A percentile compares a stretch with the other conserved stretches of the same genome.
Evolutionary conservation across 2,329 filamentous ascomycete genomes (phyloP).

Genomic region (Lachnellula occidentalis): DNA sequence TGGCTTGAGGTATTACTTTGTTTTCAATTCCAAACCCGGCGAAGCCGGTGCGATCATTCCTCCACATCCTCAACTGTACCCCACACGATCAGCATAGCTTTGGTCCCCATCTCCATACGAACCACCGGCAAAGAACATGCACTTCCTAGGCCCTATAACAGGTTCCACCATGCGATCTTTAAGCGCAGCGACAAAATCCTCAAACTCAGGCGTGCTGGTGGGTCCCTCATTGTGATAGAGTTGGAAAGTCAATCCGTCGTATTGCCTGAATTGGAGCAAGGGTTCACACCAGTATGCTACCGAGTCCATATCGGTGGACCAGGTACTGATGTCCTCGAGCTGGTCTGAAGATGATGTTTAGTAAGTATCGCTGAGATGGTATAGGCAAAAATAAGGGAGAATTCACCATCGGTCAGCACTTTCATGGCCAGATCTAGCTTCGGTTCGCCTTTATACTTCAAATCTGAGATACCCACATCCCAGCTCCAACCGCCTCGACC

Average conservation of each 20-base stretch:
- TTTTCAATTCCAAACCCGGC: too few species aligned
- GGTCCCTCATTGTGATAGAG: constrained; percentile 8
- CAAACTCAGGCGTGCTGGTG: neutral
- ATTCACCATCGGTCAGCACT: neutral
- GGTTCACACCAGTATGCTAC: constrained; percentile 1
- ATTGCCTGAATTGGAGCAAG: constrained; percentile 11
- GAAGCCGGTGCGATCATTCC: too few species aligned
- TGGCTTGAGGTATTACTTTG: too few species aligned
- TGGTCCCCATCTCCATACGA: neutral
- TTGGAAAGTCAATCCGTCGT: constrained; percentile 7
- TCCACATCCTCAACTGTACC: neutral
- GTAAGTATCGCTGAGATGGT: neutral
- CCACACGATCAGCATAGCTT: neutral
- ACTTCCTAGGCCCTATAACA: constrained; percentile 9
- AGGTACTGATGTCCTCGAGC: neutral
- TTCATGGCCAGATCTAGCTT: constrained; percentile 13
- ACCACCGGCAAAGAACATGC: constrained; percentile 2
- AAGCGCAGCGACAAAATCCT: constrained; percentile 1
- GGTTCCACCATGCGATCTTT: constrained; percentile 5
- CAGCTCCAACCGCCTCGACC: constrained; percentile 14
- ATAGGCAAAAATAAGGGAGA: too few species aligned
- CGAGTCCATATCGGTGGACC: too few species aligned
- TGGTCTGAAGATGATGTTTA: neutral
- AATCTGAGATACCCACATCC: constrained; percentile 15
- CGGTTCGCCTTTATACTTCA: constrained; percentile 13